Conservation (phyloP, 2,329 filamentous ascomycete genomes). For the Sporothrix mexicana region DNA sequence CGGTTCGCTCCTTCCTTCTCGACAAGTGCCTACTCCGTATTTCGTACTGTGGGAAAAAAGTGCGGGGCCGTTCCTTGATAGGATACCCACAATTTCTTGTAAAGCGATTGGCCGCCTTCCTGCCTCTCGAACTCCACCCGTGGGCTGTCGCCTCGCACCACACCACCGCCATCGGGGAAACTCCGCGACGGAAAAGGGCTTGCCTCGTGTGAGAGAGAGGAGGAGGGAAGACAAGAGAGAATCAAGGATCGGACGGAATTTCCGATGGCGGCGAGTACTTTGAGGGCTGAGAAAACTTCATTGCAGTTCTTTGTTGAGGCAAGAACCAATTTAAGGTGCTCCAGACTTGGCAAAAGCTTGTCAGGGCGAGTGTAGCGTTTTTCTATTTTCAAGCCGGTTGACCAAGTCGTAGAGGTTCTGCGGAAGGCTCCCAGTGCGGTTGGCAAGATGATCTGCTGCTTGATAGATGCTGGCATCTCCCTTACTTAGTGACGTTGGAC, state of each 20-base stretch:
- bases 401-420: not conserved
- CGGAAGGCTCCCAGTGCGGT: not conserved
- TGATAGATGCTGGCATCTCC: not conserved
- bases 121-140: not conserved
- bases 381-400: not conserved
- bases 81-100: not conserved
- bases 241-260: too few species aligned
- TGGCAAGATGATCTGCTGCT: not conserved
- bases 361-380: not conserved
- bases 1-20: too few species aligned
- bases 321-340: not conserved
- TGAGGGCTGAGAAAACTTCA: too few species aligned
- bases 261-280: not conserved
- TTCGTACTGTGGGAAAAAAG: not conserved
- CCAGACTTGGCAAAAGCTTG: slow-evolving; percentile 9
- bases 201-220: too few species aligned
- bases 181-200: not conserved
- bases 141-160: not conserved
- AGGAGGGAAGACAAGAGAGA: too few species aligned
- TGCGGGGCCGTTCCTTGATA: not conserved
- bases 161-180: not conserved
- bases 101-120: not conserved
- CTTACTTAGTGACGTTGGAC: not conserved
- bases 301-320: not conserved
- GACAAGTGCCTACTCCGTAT: not conserved